Evolutionary conservation across 2,329 filamentous ascomycete species (phyloP), one percentile per base, ranked within the genome.

Genomic region (Hypoxylon sp.): DNA sequence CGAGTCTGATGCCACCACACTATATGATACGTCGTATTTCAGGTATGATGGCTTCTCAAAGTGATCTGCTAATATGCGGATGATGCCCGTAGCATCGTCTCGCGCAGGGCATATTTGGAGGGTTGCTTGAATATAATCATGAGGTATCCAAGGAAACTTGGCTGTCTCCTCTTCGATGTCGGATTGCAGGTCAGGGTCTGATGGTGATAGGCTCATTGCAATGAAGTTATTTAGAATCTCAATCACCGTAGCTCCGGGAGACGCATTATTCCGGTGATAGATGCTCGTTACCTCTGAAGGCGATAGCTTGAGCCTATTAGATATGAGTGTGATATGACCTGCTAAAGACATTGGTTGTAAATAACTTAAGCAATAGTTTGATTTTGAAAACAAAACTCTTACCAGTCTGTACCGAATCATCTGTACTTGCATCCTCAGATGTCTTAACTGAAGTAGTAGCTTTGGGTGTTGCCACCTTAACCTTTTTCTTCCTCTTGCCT

Each of bases 191-290:
- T 71, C 62, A n/a, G 76, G 70, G 35, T 79, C 78, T 5, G 77
- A 72, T 0, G 78, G 71, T 42, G 78, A 70, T 19, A 81, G 76
- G 2, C 79, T 81, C 15, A 82, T 73, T 0, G 76, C 75, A 11
- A 83, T 78, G 67, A 83, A 83, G 17, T 81, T 79, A 10, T 85
- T 79, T 2, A 86, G 69, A 10, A 86, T 79, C 50, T 81, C 77
- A 13, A 82, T 72, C 6, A 82, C 79, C 1, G 84, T 79, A 6
- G 78, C 78, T 15, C 81, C 81, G 35, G 77, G 77, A 0, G 82
- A 84, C 47, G 74, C 77, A 24, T 76, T 73, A 31, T 79, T 79
- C 6, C 78, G 77, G 24, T 77, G 73, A 67, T 84, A 86, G 15
- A 82, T 79, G 8, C 75, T 75, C 1, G 78, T 78, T 4, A 84